These are phyloP conservation scores for Torrubiella hemipterigena DNA, from an alignment of 2,329 filamentous ascomycete genomes.

Conservation along the genomic window DNA sequence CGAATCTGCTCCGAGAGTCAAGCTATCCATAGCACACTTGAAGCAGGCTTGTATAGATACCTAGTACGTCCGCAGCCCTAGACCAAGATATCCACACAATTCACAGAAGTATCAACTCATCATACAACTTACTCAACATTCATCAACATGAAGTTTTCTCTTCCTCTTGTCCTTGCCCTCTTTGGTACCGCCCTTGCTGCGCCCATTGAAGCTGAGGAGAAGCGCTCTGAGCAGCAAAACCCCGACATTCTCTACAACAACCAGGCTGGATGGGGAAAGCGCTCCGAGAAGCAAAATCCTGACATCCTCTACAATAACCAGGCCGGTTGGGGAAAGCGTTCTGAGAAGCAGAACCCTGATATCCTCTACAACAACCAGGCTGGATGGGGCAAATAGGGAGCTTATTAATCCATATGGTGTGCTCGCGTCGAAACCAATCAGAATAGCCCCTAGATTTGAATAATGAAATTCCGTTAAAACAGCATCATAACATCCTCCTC, in stretches of 20 bases:
- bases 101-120: too few relatives aligned
- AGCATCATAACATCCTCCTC: slow-evolving; percentile 1
- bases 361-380: slow-evolving; percentile 8
- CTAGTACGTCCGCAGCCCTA: too few relatives aligned
- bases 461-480: too few relatives aligned
- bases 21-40: too few relatives aligned
- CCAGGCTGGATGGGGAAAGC: slow-evolving; percentile 8
- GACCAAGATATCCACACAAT: too few relatives aligned
- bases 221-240: slow-evolving; percentile 3
- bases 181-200: slow-evolving; percentile 7
- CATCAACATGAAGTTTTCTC: slow-evolving; percentile 5
- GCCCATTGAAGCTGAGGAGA: slow-evolving; percentile 3
- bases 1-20: too few relatives aligned
- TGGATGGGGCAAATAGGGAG: slow-evolving; percentile 4
- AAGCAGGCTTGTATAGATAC: too few relatives aligned
- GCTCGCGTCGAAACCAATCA: too few relatives aligned
- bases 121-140: too few relatives aligned
- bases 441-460: too few relatives aligned
- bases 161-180: slow-evolving; percentile 5
- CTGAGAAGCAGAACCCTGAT: slow-evolving; percentile 2
- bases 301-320: slow-evolving; percentile 1
- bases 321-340: slow-evolving; percentile 2
- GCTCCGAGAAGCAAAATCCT: slow-evolving; percentile 1
- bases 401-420: too few relatives aligned
- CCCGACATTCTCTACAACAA: slow-evolving; percentile 8